A percentile compares a stretch with the other conserved stretches of the same genome.
Conservation (phyloP, 345 rosid species). For the Raphanus sativus region DNA sequence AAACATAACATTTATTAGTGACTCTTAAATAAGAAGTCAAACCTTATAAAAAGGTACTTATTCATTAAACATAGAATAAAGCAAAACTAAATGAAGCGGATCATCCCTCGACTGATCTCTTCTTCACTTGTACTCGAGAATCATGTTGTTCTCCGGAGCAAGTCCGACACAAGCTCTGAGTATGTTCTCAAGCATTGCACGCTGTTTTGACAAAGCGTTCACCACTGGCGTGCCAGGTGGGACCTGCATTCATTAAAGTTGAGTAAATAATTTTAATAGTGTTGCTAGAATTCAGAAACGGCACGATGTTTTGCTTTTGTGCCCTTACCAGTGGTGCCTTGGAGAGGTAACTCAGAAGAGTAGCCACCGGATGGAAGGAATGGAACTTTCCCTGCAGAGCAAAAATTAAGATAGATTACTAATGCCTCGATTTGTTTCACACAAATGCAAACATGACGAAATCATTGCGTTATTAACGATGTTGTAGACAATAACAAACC, state of each 20-base stretch:
- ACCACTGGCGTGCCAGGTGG: constrained; percentile 99
- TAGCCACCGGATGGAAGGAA: constrained; percentile 96
- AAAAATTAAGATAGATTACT: not conserved
- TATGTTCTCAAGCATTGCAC: constrained; percentile 99
- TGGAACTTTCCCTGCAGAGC: constrained; percentile 81
- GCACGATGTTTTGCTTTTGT: constrained; percentile 9
- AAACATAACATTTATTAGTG: not conserved
- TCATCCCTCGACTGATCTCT: not conserved
- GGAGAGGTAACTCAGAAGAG: constrained; percentile 90
- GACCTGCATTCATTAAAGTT: constrained; percentile 51
- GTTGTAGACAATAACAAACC: constrained; percentile 41
- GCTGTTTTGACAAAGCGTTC: constrained; percentile 94
- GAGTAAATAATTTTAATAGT: not conserved
- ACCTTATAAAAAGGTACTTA: not conserved
- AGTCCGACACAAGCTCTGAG: constrained; percentile 93
- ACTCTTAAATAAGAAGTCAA: not conserved
- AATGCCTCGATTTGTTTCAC: not conserved
- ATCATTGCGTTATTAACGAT: not conserved
- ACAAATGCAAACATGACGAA: not conserved
- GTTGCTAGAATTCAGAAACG: constrained; percentile 3
- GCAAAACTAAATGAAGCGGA: not conserved
- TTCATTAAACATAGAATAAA: constrained; percentile 6
- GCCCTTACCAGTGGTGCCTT: constrained; percentile 92
- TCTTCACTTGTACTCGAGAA: constrained; percentile 90
- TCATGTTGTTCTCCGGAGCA: constrained; percentile 99